phyloP scores from a whole-genome alignment of 2,329 filamentous ascomycete species.

The Pestalotiopsis sp. region DNA sequence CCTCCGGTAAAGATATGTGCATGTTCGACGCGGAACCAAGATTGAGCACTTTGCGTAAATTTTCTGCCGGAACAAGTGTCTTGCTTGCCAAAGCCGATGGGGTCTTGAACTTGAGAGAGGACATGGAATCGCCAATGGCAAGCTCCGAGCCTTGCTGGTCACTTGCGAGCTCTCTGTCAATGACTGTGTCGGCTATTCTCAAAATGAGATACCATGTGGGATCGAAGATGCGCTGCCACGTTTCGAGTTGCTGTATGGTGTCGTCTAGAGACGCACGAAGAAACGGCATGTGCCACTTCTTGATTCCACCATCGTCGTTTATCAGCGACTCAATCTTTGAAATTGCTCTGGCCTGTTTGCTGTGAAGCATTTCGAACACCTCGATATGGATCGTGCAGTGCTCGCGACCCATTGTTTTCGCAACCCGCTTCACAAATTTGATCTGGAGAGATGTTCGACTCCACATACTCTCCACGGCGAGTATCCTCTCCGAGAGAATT shows the following conservation, averaged over 20 bases:
- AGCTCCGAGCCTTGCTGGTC: no score
- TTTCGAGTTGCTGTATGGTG: neutral
- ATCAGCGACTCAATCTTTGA: neutral
- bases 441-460: neutral
- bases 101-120: no score
- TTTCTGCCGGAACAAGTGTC: neutral
- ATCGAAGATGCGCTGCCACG: constrained; percentile 4
- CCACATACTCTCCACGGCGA: neutral
- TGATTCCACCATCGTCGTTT: neutral
- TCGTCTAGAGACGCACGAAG: neutral
- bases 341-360: neutral
- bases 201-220: constrained; percentile 11
- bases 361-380: constrained; percentile 3
- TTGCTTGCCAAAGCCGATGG: neutral
- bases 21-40: neutral
- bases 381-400: neutral
- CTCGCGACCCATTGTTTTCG: neutral
- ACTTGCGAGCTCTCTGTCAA: neutral
- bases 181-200: neutral
- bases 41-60: neutral
- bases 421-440: neutral
- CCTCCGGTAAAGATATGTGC: neutral
- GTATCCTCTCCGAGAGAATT: neutral
- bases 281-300: neutral
- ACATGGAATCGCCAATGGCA: no score